A percentile compares a stretch with the other conserved stretches of the same genome.
Conservation (phyloP, 345 rosid genomes). For the Boechera divaricarpa region DNA sequence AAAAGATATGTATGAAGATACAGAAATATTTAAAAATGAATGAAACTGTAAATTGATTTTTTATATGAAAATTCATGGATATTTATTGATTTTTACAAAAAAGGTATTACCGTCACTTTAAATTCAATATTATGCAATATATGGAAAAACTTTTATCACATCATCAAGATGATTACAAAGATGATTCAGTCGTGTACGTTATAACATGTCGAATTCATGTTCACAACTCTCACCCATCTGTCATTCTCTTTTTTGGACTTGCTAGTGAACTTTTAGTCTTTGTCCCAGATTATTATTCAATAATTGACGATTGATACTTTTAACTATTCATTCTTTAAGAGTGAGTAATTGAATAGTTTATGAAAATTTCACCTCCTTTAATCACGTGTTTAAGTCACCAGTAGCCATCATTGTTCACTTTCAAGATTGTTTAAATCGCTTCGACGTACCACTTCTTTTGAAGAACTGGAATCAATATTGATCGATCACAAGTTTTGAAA, state of each 20-base stretch:
- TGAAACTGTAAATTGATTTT: neutral
- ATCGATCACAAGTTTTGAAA: neutral
- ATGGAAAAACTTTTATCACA: neutral
- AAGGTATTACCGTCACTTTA: neutral
- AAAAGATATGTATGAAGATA: neutral
- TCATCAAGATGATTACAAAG: conserved; percentile 4
- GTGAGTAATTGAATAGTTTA: conserved; percentile 1
- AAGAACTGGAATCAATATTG: conserved; percentile 6
- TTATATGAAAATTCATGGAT: neutral
- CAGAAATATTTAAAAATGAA: neutral
- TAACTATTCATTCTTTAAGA: conserved; percentile 25
- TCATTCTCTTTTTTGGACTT: conserved; percentile 26
- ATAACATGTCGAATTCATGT: conserved; percentile 27
- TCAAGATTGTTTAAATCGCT: conserved; percentile 18
- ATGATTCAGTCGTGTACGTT: conserved; percentile 27
- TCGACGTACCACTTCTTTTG: conserved; percentile 2
- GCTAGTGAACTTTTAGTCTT: conserved; percentile 36
- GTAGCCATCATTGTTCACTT: conserved; percentile 32
- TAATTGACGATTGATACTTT: conserved; percentile 26
- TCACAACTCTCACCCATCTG: conserved; percentile 28
- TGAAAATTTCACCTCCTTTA: conserved; percentile 11
- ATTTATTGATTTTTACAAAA: neutral
- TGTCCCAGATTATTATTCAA: conserved; percentile 29
- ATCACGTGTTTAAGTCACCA: conserved; percentile 33
- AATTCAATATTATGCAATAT: neutral